These are phyloP conservation scores for Neurospora sp. DNA, from an alignment of 495 filamentous ascomycete species.

Conservation along the genomic window DNA sequence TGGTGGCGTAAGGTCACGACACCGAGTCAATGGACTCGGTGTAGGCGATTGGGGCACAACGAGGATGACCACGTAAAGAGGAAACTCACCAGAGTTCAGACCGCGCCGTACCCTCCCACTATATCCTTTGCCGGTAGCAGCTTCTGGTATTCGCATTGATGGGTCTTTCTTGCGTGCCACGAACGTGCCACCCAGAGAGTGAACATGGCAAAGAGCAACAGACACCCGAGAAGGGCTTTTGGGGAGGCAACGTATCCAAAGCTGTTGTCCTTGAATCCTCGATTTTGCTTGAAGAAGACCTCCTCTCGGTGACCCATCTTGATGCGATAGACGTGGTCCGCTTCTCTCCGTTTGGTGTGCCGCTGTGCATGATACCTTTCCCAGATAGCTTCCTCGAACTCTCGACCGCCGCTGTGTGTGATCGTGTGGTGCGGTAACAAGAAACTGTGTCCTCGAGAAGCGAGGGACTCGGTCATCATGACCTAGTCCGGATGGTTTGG, in stretches of 20 bases:
- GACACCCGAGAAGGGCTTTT: neutral
- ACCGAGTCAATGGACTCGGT: no score
- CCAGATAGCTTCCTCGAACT: constrained; percentile 76
- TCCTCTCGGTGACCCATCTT: constrained; percentile 25
- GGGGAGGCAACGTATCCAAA: neutral
- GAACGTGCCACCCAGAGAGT: neutral
- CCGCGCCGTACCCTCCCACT: neutral
- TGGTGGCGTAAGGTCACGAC: no score
- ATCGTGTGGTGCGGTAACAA: constrained; percentile 74
- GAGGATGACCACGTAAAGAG: no score
- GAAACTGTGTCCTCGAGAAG: constrained; percentile 65
- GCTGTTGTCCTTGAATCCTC: constrained; percentile 20
- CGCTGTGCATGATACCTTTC: constrained; percentile 44
- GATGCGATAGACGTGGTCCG: constrained; percentile 12
- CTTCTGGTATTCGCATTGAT: neutral
- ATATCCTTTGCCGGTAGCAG: neutral
- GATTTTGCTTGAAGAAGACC: constrained; percentile 27
- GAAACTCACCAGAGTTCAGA: neutral
- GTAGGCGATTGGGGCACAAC: no score
- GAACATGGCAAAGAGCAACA: neutral
- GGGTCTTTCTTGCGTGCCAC: neutral
- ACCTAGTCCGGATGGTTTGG: constrained; percentile 75
- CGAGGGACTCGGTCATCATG: constrained; percentile 58
- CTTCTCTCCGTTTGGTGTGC: neutral
- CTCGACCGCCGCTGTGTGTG: constrained; percentile 73